Evolutionary conservation across 139 green algal genomes (phyloP), one percentile per base, ranked within the genome.

Genomic region (Chlorella sp.): DNA sequence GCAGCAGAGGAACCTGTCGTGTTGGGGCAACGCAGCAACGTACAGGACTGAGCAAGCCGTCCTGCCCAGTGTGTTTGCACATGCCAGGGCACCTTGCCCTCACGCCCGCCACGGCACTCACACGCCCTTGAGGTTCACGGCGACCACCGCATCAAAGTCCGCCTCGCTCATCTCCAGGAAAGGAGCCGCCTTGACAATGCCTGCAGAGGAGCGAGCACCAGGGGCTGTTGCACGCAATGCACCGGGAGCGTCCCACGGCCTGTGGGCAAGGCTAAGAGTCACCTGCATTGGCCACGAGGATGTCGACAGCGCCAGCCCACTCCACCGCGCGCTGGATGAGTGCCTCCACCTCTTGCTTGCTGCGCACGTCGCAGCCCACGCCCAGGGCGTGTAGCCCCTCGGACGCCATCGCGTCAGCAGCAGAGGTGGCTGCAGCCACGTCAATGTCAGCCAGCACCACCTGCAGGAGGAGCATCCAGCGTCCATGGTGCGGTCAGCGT

Each of bases 91-190:
- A n/a, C n/a, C n/a, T n/a, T n/a, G n/a, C n/a, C n/a, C n/a, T n/a
- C n/a, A n/a, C n/a, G n/a, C 42, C 42, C 10, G 42, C 42, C 42
- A 55, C 55, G 27, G 22, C 22, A 69, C 63, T 69, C 63, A 69
- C 63, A 69, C 63, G 31, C 78, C 71, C 77, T 96, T 97, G 1
- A 97, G 80, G 79, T 97, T 97, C 30, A 97, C 88, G 0, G 70
- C 60, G 17, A 97, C 80, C 5, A 96, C 91, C 0, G 74, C 78
- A 70, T 94, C 91, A 67, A 74, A 74, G 70, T 95, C 91, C n/a
- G 85, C 74, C 61, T 96, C 91, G 2, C 50, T 84, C 85, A 97
- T 90, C 0, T 97, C 88, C 36, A 97, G 74, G 64, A 97, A 97
- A 3, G 86, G 77, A 1, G 83, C 88, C 1, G 82, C 79, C 27